A percentile compares a stretch with the other conserved stretches of the same genome.
These are phyloP conservation scores for Chrysanthemum lavandulifolium DNA, from an alignment of 129 eudicot species.

Conservation along the genomic window DNA sequence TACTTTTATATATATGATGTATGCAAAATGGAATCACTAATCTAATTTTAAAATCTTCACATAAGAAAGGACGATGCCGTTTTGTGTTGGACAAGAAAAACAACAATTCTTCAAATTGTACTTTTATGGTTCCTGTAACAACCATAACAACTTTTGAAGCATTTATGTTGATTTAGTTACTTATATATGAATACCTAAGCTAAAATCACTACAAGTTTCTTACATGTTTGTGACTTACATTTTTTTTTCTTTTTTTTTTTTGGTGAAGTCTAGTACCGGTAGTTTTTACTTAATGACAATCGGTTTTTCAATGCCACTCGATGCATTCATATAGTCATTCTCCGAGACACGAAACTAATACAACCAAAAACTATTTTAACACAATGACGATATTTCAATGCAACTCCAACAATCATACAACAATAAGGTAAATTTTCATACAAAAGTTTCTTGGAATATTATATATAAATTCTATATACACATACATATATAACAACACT, in stretches of 20 bases:
- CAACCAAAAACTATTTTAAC: no score
- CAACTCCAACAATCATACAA: neutral
- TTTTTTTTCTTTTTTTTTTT: no score
- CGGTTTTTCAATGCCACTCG: no score
- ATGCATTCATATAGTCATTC: no score
- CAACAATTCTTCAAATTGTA: neutral
- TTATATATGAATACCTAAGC: neutral
- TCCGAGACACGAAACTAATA: no score
- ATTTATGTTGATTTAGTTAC: no score
- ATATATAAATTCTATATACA: constrained; percentile 6
- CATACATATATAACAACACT: constrained; percentile 46
- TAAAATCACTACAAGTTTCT: neutral
- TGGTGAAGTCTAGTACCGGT: no score
- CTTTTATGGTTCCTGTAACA: neutral
- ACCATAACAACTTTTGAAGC: neutral
- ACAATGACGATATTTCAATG: no score
- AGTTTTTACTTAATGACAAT: no score
- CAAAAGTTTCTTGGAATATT: constrained; percentile 12
- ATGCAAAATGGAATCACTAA: neutral
- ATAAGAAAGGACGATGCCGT: neutral
- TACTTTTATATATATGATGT: neutral
- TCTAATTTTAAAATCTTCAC: neutral
- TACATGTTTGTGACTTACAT: no score
- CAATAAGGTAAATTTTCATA: neutral
- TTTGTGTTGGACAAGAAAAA: neutral